Evolutionary conservation across 208 protist genomes (phyloP).

Genomic region (Endotrypanum monterogeii): DNA sequence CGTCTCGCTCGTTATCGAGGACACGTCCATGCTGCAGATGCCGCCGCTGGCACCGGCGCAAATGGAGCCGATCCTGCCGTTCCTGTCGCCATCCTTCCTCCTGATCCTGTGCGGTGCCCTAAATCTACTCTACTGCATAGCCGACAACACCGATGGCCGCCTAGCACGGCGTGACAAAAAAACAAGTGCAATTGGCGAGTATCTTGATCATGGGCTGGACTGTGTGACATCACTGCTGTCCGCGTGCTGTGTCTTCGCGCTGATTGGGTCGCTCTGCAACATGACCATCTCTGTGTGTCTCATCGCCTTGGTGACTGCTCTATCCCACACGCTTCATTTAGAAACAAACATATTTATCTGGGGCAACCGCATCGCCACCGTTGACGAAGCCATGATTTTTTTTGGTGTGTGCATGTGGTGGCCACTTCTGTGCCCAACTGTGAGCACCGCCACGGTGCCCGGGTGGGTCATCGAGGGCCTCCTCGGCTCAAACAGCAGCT

Average conservation of each 20-base stretch:
- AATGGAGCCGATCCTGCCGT: constrained; percentile 45
- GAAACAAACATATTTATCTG: constrained; percentile 85
- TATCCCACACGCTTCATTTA: constrained; percentile 87
- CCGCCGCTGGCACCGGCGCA: constrained; percentile 40
- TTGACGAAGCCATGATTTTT: constrained; percentile 92
- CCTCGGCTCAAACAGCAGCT: constrained; percentile 20
- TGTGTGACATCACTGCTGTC: constrained; percentile 91
- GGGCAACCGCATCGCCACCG: constrained; percentile 83
- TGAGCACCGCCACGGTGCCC: constrained; percentile 42
- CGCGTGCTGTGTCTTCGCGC: constrained; percentile 54
- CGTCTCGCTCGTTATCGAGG: constrained; percentile 35
- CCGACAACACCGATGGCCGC: constrained; percentile 92
- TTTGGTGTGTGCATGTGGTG: constrained; percentile 80
- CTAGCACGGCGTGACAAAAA: constrained; percentile 79
- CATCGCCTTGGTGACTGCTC: constrained; percentile 68
- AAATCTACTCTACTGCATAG: constrained; percentile 85
- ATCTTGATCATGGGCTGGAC: constrained; percentile 92
- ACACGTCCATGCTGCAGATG: constrained; percentile 9
- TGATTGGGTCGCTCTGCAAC: constrained; percentile 71
- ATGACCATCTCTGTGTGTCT: constrained; percentile 63
- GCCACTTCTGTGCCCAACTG: constrained; percentile 50
- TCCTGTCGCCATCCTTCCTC: constrained; percentile 36
- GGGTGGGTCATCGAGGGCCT: constrained; percentile 19
- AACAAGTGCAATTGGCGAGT: constrained; percentile 85
- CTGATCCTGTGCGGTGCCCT: constrained; percentile 71